Evolutionary conservation across 2,329 filamentous ascomycete species (phyloP).

Genomic region (Scedosporium boydii): DNA sequence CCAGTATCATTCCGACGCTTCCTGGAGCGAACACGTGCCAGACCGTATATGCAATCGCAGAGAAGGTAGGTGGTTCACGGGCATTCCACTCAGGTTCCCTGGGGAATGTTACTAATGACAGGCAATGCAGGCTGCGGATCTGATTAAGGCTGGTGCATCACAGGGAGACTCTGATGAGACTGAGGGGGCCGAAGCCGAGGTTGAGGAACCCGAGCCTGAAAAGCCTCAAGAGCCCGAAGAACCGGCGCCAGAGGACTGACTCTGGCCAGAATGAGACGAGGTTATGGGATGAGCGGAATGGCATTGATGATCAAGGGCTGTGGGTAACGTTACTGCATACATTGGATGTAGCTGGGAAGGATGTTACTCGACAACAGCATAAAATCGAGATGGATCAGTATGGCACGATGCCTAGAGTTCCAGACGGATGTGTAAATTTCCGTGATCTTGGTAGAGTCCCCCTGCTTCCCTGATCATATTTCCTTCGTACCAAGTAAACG

Average conservation of each 20-base stretch:
- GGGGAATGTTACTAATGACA: not conserved
- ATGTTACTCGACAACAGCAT: too few species aligned
- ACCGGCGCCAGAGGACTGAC: not conserved
- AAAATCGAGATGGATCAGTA: not conserved
- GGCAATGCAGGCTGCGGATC: constrained; percentile 18
- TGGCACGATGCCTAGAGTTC: not conserved
- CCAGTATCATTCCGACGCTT: constrained; percentile 34
- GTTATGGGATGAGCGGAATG: too few species aligned
- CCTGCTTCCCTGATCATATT: not conserved
- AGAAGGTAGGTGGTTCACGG: constrained; percentile 20
- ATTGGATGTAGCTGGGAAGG: too few species aligned
- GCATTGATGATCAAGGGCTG: too few species aligned
- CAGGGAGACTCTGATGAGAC: not conserved
- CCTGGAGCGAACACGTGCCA: constrained; percentile 25
- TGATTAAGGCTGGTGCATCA: constrained; percentile 17
- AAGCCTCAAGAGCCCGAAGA: not conserved
- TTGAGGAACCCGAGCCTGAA: not conserved
- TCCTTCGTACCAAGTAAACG: too few species aligned
- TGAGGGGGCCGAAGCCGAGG: not conserved
- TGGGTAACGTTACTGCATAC: too few species aligned
- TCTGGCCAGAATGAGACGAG: too few species aligned
- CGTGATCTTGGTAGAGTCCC: not conserved
- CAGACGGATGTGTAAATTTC: not conserved
- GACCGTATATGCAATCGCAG: constrained; percentile 20
- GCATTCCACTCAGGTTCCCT: not conserved